Evolutionary conservation across 2,329 filamentous ascomycete genomes (phyloP).

Genomic region (Teratosphaeria epicoccoides): DNA sequence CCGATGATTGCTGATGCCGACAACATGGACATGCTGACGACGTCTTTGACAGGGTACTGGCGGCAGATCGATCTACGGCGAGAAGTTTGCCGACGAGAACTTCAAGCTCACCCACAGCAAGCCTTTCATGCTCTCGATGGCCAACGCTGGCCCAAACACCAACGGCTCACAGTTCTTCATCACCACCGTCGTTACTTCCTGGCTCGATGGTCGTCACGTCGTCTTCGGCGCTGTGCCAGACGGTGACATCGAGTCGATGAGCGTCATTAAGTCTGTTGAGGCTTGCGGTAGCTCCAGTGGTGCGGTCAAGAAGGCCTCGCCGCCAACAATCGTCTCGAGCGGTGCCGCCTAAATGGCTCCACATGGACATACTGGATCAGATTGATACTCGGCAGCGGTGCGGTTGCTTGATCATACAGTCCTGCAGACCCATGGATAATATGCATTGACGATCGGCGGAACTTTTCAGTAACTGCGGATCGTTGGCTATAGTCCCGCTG

Average conservation of each 20-base stretch:
- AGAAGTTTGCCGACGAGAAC: conserved; percentile 96
- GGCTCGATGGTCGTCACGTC: conserved; percentile 72
- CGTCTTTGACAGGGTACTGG: conserved; percentile 62
- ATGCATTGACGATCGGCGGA: neutral
- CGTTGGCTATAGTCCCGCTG: neutral
- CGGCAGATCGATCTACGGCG: conserved; percentile 93
- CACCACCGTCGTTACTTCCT: conserved; percentile 56
- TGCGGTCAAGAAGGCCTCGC: conserved; percentile 39
- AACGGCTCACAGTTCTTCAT: conserved; percentile 61
- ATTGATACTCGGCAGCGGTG: neutral
- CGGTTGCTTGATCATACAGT: neutral
- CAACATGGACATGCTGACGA: conserved; percentile 4
- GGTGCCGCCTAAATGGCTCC: conserved; percentile 29
- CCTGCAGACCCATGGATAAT: neutral
- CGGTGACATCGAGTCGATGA: conserved; percentile 43
- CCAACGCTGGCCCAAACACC: conserved; percentile 95
- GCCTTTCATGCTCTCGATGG: conserved; percentile 94
- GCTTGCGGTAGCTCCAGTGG: conserved; percentile 46
- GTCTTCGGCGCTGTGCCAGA: conserved; percentile 65
- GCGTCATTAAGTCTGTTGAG: conserved; percentile 50
- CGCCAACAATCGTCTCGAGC: conserved; percentile 43
- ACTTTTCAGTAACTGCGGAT: neutral
- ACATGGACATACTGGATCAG: neutral
- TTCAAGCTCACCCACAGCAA: conserved; percentile 85
- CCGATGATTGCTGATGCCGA: neutral